Conservation (phyloP, 164 flowering plant genomes). For the Tetracentron sinense region DNA sequence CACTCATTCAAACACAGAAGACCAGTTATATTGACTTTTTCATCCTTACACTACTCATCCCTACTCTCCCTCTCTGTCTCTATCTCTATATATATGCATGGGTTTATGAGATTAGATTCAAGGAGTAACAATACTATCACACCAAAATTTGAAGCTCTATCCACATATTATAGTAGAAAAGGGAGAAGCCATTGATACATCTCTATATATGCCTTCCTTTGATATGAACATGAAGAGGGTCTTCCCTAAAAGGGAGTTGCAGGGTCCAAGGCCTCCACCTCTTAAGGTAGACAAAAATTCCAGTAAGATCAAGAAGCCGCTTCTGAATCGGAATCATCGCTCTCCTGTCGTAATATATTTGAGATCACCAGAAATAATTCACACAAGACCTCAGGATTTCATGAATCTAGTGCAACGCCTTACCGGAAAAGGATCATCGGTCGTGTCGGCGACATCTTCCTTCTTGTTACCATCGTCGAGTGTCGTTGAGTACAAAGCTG, state of each 20-base stretch:
- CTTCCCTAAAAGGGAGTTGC: constrained; percentile 14
- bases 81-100: no score
- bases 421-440: constrained; percentile 28
- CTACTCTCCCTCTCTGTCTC: no score
- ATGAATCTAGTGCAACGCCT: constrained; percentile 43
- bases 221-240: neutral
- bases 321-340: neutral
- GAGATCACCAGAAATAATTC: constrained; percentile 36
- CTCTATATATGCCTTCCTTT: neutral
- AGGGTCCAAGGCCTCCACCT: constrained; percentile 38
- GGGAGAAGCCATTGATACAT: neutral
- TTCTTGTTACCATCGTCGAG: neutral
- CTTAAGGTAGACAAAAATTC: constrained; percentile 24
- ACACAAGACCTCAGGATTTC: constrained; percentile 38
- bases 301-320: constrained; percentile 20
- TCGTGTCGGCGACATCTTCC: neutral
- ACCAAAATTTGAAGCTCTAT: no score
- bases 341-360: constrained; percentile 14
- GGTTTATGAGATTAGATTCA: no score
- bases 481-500: neutral
- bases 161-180: no score
- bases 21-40: no score
- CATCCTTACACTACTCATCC: no score
- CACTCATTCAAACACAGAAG: no score
- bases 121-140: no score